Conservation (phyloP, 2,329 filamentous ascomycete genomes). For the Tolypocladium endophyticum region DNA sequence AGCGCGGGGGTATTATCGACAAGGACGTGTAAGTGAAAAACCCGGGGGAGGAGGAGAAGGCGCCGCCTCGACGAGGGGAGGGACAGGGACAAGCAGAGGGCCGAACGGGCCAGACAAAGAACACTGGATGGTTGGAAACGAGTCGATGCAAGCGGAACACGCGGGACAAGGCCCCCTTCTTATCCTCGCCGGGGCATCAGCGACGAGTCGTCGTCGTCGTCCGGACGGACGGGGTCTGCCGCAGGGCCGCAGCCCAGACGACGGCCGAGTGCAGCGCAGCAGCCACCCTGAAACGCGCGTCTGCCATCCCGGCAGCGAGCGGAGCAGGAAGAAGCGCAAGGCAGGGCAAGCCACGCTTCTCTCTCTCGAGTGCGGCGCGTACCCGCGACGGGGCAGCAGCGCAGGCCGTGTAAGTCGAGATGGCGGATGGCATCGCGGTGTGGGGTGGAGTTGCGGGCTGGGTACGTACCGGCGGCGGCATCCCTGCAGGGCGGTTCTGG, state of each 20-base stretch:
- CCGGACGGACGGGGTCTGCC: neutral
- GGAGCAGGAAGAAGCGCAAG: neutral
- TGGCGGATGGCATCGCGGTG: neutral
- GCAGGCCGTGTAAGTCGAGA: neutral
- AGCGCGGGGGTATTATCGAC: neutral
- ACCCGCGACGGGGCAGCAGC: neutral
- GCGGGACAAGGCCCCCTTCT: constrained; percentile 18
- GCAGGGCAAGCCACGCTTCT: neutral
- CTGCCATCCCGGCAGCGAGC: neutral
- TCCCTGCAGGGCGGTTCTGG: constrained; percentile 8
- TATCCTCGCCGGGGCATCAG: constrained; percentile 11
- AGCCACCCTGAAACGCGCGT: neutral
- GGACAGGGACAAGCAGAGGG: neutral
- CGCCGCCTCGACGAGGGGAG: neutral
- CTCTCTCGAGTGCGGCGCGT: neutral
- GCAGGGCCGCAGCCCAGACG: neutral
- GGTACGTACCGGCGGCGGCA: neutral
- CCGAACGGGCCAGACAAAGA: constrained; percentile 4
- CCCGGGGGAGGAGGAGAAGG: neutral
- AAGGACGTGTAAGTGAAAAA: neutral
- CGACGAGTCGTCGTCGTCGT: neutral
- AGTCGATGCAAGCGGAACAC: too few species aligned
- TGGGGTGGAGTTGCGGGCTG: neutral
- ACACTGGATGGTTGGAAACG: constrained; percentile 11
- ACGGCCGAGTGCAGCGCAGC: too few species aligned